Conservation (phyloP, 1,284 basidiomycete species). For the Cutaneotrichosporon spelunceum region DNA sequence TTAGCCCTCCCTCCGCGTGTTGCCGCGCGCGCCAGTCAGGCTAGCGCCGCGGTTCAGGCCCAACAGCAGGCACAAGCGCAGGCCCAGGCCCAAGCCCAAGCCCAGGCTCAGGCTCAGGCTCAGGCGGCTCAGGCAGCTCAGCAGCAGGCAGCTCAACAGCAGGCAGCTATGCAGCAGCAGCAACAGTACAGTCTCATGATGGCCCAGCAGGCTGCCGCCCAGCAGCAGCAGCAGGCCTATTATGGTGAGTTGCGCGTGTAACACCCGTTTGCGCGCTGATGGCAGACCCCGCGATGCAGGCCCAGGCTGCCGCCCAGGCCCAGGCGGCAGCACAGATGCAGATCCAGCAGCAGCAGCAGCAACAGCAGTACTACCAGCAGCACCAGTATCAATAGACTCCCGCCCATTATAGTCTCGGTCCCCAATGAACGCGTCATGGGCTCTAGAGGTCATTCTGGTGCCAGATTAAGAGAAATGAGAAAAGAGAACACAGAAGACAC, state of each 20-base stretch:
- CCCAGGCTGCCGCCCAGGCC: slow-evolving; percentile 46
- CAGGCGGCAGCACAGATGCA: slow-evolving; percentile 28
- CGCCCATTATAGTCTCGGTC: background rate
- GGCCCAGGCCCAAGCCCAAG: slow-evolving; percentile 50
- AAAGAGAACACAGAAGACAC: background rate
- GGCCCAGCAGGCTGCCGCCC: slow-evolving; percentile 28
- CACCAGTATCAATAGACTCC: slow-evolving; percentile 22
- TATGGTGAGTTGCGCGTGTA: slow-evolving; percentile 30
- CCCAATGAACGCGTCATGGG: slow-evolving; percentile 1
- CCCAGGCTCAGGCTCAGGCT: slow-evolving; percentile 50
- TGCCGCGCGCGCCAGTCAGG: slow-evolving; percentile 42
- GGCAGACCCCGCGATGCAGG: slow-evolving; percentile 37
- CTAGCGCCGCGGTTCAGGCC: slow-evolving; percentile 43
- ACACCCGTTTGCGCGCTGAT: background rate
- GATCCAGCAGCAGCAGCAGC: slow-evolving; percentile 41
- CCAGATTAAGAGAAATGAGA: background rate
- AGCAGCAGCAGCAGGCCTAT: slow-evolving; percentile 32
- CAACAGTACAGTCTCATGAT: slow-evolving; percentile 34
- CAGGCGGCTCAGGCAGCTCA: slow-evolving; percentile 41
- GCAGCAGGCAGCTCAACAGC: slow-evolving; percentile 45
- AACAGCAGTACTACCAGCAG: slow-evolving; percentile 30
- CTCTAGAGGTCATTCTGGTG: background rate
- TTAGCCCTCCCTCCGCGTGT: slow-evolving; percentile 44
- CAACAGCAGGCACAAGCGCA: slow-evolving; percentile 31
- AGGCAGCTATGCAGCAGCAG: slow-evolving; percentile 34